A percentile compares a stretch with the other conserved stretches of the same genome.
Conservation (phyloP, 1,139 yeast species). For the Nematodospora anomalae region DNA sequence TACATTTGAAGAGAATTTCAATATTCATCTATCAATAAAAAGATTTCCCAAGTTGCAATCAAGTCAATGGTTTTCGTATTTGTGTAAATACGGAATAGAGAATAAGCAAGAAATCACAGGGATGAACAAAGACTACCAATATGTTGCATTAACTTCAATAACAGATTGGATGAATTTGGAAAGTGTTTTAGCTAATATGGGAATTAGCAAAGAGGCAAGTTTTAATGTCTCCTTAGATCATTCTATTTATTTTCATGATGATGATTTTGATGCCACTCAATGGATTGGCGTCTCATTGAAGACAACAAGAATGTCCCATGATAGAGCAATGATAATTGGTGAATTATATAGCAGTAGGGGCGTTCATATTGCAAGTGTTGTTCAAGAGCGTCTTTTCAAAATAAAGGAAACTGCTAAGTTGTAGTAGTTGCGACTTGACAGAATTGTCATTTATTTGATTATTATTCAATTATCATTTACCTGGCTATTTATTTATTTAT, state of each 20-base stretch:
- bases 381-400: constrained; percentile 45
- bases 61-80: constrained; percentile 35
- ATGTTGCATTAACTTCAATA: constrained; percentile 59
- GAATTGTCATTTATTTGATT: constrained; percentile 1
- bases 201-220: not conserved
- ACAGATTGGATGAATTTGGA: constrained; percentile 40
- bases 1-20: constrained; percentile 4
- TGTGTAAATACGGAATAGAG: constrained; percentile 41
- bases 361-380: constrained; percentile 39
- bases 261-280: constrained; percentile 40
- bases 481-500: constrained; percentile 2
- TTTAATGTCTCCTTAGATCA: constrained; percentile 47
- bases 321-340: constrained; percentile 39
- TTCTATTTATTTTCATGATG: constrained; percentile 43
- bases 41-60: constrained; percentile 6
- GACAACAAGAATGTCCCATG: constrained; percentile 39
- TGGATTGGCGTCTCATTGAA: constrained; percentile 39
- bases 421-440: no score
- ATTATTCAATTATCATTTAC: constrained; percentile 4
- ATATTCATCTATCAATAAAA: constrained; percentile 7
- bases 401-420: constrained; percentile 13
- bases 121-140: constrained; percentile 34
- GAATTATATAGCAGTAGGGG: constrained; percentile 36
- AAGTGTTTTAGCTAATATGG: constrained; percentile 3
- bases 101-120: constrained; percentile 12